Evolutionary conservation across 495 filamentous ascomycete species (phyloP).

Genomic region (Tuber melanosporum): DNA sequence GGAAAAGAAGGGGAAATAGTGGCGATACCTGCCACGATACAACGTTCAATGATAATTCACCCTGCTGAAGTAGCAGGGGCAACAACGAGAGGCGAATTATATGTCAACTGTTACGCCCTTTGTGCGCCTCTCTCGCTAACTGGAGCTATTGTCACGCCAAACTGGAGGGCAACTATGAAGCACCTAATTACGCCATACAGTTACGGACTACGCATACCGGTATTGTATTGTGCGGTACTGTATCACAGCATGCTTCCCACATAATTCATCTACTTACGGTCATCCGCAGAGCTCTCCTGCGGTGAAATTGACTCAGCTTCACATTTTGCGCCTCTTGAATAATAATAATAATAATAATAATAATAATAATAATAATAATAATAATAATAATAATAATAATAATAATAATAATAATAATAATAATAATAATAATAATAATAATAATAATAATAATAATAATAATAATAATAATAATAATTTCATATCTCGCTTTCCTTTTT

Average conservation of each 20-base stretch:
- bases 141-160: not conserved
- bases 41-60: not conserved
- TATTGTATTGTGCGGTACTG: not conserved
- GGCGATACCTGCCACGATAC: not conserved
- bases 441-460: too few species aligned
- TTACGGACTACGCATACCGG: not conserved
- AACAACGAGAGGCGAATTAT: not conserved
- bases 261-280: not conserved
- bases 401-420: too few species aligned
- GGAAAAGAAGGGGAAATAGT: not conserved
- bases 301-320: conserved; percentile 1
- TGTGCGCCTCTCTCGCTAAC: not conserved
- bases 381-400: too few species aligned
- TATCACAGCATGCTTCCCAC: not conserved
- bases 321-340: not conserved
- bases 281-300: not conserved
- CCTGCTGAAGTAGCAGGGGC: not conserved
- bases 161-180: not conserved
- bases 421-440: too few species aligned
- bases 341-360: not conserved
- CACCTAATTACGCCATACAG: not conserved
- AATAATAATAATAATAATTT: not conserved
- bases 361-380: too few species aligned
- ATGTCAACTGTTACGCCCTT: not conserved
- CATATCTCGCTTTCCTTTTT: not conserved